A percentile compares a stretch with the other conserved stretches of the same genome.
These are phyloP conservation scores for Alternaria atra DNA, from an alignment of 2,329 filamentous ascomycete species.

Conservation along the genomic window DNA sequence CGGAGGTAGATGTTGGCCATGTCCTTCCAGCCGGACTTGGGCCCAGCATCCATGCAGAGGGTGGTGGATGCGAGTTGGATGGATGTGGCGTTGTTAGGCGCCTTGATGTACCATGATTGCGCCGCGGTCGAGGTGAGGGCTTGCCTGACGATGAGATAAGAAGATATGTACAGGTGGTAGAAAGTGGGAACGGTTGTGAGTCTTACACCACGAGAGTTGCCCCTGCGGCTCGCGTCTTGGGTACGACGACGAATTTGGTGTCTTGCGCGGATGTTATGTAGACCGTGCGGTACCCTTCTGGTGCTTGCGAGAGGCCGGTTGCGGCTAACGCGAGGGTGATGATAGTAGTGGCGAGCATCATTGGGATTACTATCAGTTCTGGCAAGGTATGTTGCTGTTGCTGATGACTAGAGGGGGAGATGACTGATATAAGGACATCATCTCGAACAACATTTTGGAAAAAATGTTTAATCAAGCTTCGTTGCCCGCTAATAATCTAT, in stretches of 20 bases:
- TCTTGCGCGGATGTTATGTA: conserved; percentile 44
- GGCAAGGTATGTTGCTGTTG: not conserved
- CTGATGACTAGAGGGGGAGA: not conserved
- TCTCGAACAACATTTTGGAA: not conserved
- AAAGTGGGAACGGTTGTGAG: not conserved
- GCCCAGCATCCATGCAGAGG: conserved; percentile 43
- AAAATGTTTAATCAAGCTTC: not conserved
- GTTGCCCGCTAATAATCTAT: not conserved
- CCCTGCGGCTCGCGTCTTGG: conserved; percentile 31
- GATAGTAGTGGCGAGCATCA: conserved; percentile 30
- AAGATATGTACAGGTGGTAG: too few relatives aligned
- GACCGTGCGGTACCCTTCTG: conserved; percentile 39
- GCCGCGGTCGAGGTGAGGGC: conserved; percentile 31
- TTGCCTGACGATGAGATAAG: conserved; percentile 23
- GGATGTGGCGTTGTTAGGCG: conserved; percentile 25
- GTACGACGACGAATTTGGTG: conserved; percentile 39
- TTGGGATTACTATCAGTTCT: not conserved
- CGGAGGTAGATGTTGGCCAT: conserved; percentile 41
- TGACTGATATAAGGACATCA: not conserved
- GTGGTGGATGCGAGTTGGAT: conserved; percentile 40
- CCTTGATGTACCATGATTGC: conserved; percentile 43
- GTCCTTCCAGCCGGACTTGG: conserved; percentile 45
- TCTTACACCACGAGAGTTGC: conserved; percentile 40
- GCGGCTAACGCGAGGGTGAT: conserved; percentile 32
- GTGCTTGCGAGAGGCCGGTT: conserved; percentile 31